Evolutionary conservation across 306 rosid species (phyloP), one percentile per base, ranked within the genome.

Genomic region (Alnus rubra): DNA sequence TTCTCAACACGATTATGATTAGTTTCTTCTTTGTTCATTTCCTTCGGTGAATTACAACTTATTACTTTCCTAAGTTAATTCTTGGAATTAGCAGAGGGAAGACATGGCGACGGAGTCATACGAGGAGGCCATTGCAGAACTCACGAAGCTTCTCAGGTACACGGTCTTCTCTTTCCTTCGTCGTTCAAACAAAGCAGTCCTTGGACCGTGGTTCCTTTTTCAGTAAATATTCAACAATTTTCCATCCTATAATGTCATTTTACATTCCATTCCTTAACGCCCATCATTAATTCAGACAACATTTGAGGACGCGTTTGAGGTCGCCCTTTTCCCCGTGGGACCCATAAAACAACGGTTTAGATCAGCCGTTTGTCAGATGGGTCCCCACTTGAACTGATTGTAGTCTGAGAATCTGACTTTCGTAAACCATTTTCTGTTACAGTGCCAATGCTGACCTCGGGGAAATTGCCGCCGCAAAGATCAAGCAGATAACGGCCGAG

Each of bases 71-170:
- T 63, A 14, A 42, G 33, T 68, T 9, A 2, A 44, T 3, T 67
- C n/a, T 33, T 53, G 48, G 37, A 53, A 37, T 53, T 16, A 14
- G 6, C 89, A 92, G 93, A 85, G 81, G 78, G 92, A 92, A 80
- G 94, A 81, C 60, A 92, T 94, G 98, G 93, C 88, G 19, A 85
- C 74, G 51, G 94, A 90, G 15, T 79, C 94, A 53, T 92, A 82
- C 84, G 88, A 92, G 60, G 95, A 86, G 5, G 98, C 97, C 81
- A 85, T 92, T 74, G 97, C 89, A 76, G 88, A 84, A 45, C 88
- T 94, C 67, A 74, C 84, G 18, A 90, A 89, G 87, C 95, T 94
- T 69, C 82, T 94, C 72, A 91, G 97, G 98, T 90, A 67, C n/a
- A 1, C 31, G 8, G 39, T 18, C n/a, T 50, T 37, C 69, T 7